Conservation (phyloP, 129 eudicot species). For the Oenanthe sinensis region DNA sequence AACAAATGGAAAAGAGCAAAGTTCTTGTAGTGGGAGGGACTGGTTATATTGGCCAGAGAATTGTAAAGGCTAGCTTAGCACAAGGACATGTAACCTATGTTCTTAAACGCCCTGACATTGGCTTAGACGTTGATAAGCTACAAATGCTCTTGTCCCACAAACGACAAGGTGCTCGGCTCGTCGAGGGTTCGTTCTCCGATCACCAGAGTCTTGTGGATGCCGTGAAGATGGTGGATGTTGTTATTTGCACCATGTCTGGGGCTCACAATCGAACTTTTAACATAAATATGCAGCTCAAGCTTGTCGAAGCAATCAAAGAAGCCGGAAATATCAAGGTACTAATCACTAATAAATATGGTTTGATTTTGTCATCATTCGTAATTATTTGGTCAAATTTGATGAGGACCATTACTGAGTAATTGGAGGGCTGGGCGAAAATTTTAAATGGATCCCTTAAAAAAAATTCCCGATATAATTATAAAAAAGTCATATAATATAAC, state of each 20-base stretch:
- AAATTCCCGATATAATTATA: too few relatives aligned
- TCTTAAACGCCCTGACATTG: constrained; percentile 35
- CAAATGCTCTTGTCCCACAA: constrained; percentile 36
- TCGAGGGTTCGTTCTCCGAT: constrained; percentile 52
- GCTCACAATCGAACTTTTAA: constrained; percentile 40
- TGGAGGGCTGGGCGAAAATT: too few relatives aligned
- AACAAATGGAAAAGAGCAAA: constrained; percentile 39
- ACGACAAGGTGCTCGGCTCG: constrained; percentile 40
- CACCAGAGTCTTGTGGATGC: constrained; percentile 58
- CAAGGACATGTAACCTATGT: constrained; percentile 45
- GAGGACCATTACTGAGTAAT: too few relatives aligned
- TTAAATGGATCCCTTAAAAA: too few relatives aligned
- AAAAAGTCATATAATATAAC: too few relatives aligned
- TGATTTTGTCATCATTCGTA: background rate
- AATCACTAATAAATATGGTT: background rate
- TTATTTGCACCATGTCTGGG: constrained; percentile 51
- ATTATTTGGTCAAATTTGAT: background rate
- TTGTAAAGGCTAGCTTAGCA: constrained; percentile 41
- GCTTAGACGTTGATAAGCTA: constrained; percentile 43
- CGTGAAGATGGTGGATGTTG: constrained; percentile 63
- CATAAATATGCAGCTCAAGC: constrained; percentile 52
- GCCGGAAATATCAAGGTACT: constrained; percentile 74
- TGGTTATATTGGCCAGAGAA: constrained; percentile 39
- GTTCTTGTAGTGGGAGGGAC: constrained; percentile 52
- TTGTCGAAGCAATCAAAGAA: constrained; percentile 73